Base-by-base conservation (phyloP, 2,329 filamentous ascomycete genomes). In the Metarhizium robertsii region DNA sequence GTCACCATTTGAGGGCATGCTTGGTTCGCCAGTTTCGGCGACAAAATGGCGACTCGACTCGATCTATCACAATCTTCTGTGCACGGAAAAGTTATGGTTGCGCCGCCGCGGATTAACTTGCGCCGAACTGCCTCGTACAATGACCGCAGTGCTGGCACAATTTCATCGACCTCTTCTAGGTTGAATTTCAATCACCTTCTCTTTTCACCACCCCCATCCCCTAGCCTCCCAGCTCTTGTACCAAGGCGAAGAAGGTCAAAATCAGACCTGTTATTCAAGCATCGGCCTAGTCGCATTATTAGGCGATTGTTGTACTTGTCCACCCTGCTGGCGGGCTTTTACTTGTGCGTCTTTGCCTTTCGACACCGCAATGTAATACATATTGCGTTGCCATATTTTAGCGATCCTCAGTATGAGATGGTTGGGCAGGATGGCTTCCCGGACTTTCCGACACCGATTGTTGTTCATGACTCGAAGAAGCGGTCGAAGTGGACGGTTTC, bases 401-500 rank as follows among this genome's bases (percentile, higher is more conserved):
- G 67, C 61, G 43, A 65, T 18, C 73, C 79, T 50, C 73, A 81
- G 52, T 86, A 83, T 66, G 85, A 89, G 63, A 84, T 89, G 77
- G 79, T 88, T 7, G 81, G 78, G 42, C 83, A 83, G 58, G 79
- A 84, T 58, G 75, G 75, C 46, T 69, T 90, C n/a, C 88, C 88
- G 0, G 78, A 86, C 32, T 84, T 88, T 59, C 85, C 89, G 0
- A 87, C 86, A 0, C 87, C 88, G 0, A 77, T 94, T 20, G 78
- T 89, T 6, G 76, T 92, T 49, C 81, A 78, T 14, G 87, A 91
- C 69, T 72, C 75, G 30, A 74, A 76, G 48, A 87, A 86, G 3
- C 79, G 77, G 53, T 75, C 83, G 11, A 86, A 81, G 66, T 95
- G 90, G 90, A 94, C 90, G 0, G 80, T 95, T 11, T 90, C 83